These are phyloP conservation scores for Ceratocystis alfenasii DNA, from an alignment of 2,329 filamentous ascomycete species.

Conservation along the genomic window DNA sequence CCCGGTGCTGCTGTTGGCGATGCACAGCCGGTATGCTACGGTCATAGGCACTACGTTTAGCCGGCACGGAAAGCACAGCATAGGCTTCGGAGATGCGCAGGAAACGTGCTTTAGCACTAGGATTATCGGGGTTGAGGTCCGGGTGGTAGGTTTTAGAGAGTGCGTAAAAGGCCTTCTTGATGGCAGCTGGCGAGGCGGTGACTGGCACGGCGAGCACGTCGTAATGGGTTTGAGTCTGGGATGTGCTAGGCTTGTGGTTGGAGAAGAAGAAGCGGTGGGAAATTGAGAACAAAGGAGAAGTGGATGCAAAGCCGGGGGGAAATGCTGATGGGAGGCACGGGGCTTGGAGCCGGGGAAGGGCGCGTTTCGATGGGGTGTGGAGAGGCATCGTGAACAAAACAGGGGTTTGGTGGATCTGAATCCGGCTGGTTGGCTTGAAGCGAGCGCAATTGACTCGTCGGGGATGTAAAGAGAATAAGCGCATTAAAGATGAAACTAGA, in stretches of 20 bases:
- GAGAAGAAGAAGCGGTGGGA: conserved; percentile 21
- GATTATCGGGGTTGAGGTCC: conserved; percentile 72
- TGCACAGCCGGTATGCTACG: conserved; percentile 35
- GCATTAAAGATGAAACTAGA: neutral
- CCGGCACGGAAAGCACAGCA: conserved; percentile 56
- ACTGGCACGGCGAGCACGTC: conserved; percentile 62
- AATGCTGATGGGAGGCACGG: neutral
- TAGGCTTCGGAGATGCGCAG: conserved; percentile 77
- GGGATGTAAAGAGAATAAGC: neutral
- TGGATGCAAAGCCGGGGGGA: neutral
- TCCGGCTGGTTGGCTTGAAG: neutral
- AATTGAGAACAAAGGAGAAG: neutral
- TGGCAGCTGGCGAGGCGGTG: conserved; percentile 59
- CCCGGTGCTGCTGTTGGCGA: conserved; percentile 27
- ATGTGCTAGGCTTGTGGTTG: conserved; percentile 9
- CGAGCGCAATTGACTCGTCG: neutral
- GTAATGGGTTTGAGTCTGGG: conserved; percentile 53
- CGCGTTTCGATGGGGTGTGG: neutral
- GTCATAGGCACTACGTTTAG: conserved; percentile 73
- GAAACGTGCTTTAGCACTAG: conserved; percentile 61
- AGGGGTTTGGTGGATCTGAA: neutral
- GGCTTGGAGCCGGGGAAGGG: neutral
- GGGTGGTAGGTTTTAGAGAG: conserved; percentile 90
- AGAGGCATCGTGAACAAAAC: neutral
- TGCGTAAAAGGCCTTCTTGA: conserved; percentile 88